Evolutionary conservation across 176 grass and related monocot genomes (phyloP).

Genomic region (Oryza australiensis): DNA sequence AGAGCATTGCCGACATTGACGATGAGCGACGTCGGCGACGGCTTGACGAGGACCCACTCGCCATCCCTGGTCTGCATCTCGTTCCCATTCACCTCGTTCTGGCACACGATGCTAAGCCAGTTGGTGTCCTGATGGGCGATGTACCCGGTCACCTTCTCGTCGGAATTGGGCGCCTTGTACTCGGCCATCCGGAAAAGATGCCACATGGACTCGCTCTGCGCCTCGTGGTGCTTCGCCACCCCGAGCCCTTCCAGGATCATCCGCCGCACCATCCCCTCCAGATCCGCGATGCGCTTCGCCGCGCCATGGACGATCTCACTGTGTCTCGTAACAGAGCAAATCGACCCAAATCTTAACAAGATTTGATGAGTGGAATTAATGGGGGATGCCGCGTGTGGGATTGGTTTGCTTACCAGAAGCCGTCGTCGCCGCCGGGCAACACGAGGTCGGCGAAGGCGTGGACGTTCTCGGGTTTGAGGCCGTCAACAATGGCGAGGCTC

Average conservation of each 20-base stretch:
- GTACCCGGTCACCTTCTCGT: conserved; percentile 34
- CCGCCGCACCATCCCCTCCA: conserved; percentile 53
- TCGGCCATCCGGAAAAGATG: conserved; percentile 55
- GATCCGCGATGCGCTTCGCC: conserved; percentile 9
- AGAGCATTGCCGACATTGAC: conserved; percentile 73
- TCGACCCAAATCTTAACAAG: neutral
- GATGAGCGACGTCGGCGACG: conserved; percentile 55
- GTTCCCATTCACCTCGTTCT: conserved; percentile 67
- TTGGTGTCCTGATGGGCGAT: conserved; percentile 57
- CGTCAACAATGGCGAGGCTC: conserved; percentile 54
- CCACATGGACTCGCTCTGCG: conserved; percentile 21
- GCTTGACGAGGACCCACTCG: conserved; percentile 46
- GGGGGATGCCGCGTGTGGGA: neutral
- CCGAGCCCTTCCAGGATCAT: conserved; percentile 73
- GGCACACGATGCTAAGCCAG: conserved; percentile 58
- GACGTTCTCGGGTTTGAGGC: conserved; percentile 1
- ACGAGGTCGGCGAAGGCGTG: conserved; percentile 46
- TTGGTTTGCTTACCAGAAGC: conserved; percentile 42
- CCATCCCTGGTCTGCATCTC: conserved; percentile 65
- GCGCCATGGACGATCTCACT: conserved; percentile 31
- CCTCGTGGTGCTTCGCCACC: conserved; percentile 41
- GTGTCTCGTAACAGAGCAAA: neutral
- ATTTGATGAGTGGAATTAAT: neutral
- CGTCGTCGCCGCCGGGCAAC: conserved; percentile 47
- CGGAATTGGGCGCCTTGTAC: conserved; percentile 48